phyloP scores from a whole-genome alignment of 306 rosid genomes.

The Pueraria montana region DNA sequence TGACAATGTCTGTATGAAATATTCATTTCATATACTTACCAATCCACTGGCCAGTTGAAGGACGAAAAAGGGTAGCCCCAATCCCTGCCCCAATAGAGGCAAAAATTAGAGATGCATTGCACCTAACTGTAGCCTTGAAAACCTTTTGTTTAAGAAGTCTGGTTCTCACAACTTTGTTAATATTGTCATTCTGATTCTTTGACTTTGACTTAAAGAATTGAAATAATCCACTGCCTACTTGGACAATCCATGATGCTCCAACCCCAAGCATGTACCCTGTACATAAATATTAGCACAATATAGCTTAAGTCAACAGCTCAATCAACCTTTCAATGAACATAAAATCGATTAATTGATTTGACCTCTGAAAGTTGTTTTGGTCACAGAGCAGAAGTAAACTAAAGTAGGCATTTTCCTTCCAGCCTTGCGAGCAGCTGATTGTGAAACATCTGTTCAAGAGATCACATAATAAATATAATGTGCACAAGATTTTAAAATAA shows the following conservation, averaged over 20 bases:
- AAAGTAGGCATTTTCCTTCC: constrained; percentile 67
- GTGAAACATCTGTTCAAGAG: constrained; percentile 68
- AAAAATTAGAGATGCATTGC: constrained; percentile 76
- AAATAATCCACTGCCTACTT: constrained; percentile 73
- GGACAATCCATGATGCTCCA: constrained; percentile 88
- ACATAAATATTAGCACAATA: constrained; percentile 32
- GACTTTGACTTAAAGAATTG: constrained; percentile 46
- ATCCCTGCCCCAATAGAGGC: constrained; percentile 88
- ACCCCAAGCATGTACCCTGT: constrained; percentile 78
- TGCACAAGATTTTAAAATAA: not conserved
- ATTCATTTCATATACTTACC: constrained; percentile 61
- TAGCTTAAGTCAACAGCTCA: constrained; percentile 18
- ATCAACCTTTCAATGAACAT: constrained; percentile 9
- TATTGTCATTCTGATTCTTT: constrained; percentile 46
- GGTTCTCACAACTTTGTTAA: constrained; percentile 48
- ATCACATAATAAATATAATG: constrained; percentile 20
- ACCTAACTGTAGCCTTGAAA: constrained; percentile 61
- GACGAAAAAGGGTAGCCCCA: constrained; percentile 75
- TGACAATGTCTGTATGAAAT: not conserved
- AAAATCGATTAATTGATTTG: not conserved
- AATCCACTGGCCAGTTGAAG: constrained; percentile 80
- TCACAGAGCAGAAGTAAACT: constrained; percentile 67
- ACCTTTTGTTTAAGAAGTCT: constrained; percentile 61
- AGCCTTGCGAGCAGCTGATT: constrained; percentile 83
- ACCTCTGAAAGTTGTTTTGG: constrained; percentile 89